Percentiles rank a stretch among this genome's conserved stretches.
Conservation (phyloP, 2,329 filamentous ascomycete species). For the Fusarium armeniacum region DNA sequence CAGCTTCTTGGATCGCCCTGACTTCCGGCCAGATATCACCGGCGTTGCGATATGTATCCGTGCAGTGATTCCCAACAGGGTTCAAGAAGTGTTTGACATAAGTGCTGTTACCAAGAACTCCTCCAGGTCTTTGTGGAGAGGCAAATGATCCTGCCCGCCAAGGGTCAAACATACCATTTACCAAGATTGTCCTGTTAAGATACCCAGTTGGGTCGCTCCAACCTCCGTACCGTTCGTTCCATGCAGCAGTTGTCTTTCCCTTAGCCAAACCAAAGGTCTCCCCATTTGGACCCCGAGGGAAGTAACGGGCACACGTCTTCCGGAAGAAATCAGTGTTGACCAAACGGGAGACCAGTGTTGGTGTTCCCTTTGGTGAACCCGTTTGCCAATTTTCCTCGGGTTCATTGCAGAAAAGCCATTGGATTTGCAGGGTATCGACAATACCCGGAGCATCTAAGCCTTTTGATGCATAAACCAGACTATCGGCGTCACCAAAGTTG, state of each 20-base stretch:
- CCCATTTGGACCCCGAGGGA: neutral
- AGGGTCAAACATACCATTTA: conserved; percentile 5
- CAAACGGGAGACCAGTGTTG: conserved; percentile 7
- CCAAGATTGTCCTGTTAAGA: conserved; percentile 10
- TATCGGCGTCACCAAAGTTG: conserved; percentile 15
- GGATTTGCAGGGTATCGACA: neutral
- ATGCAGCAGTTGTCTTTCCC: neutral
- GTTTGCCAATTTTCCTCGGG: conserved; percentile 20
- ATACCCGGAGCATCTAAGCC: neutral
- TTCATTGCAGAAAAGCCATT: conserved; percentile 15
- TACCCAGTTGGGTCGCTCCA: conserved; percentile 11
- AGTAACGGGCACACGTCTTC: conserved; percentile 8
- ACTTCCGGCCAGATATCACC: conserved; percentile 15
- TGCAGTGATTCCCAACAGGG: conserved; percentile 6
- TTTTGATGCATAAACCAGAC: conserved; percentile 4
- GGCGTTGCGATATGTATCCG: conserved; percentile 6
- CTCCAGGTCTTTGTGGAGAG: conserved; percentile 12
- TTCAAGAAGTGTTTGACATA: conserved; percentile 12
- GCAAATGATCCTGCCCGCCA: conserved; percentile 5
- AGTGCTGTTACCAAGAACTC: conserved; percentile 12
- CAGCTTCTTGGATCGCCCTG: conserved; percentile 13
- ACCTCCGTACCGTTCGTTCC: conserved; percentile 11
- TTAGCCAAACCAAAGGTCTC: neutral
- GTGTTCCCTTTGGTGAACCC: conserved; percentile 1
- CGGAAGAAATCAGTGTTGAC: conserved; percentile 13